phyloP scores from a whole-genome alignment of 345 rosid genomes.

The Eucalyptus shirleyi region DNA sequence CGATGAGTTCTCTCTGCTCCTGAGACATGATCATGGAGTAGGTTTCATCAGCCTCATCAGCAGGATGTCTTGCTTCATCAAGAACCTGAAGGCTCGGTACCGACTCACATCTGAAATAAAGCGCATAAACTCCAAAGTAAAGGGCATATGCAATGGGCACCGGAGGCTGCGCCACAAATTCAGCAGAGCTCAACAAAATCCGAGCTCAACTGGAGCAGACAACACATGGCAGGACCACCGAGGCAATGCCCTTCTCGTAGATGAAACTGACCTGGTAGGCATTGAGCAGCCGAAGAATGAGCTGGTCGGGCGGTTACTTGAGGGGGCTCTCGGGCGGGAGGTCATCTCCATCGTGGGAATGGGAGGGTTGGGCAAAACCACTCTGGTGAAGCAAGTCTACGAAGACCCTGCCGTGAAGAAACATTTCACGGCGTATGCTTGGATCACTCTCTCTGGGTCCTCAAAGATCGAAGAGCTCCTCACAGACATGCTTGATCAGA shows the following conservation, averaged over 20 bases:
- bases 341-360: no score
- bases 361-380: no score
- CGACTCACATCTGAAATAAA: neutral
- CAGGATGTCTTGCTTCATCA: slow-evolving; percentile 2
- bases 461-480: no score
- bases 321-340: no score
- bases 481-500: no score
- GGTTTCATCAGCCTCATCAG: neutral
- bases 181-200: neutral
- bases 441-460: no score
- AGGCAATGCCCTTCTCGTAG: neutral
- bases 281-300: no score
- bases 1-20: slow-evolving; percentile 9
- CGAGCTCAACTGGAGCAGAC: neutral
- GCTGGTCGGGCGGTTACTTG: no score
- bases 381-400: no score
- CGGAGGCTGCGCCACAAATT: neutral
- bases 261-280: neutral
- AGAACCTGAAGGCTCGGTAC: slow-evolving; percentile 10
- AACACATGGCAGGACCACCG: neutral
- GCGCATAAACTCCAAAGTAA: neutral
- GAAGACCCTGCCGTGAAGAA: no score
- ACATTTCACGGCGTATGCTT: no score
- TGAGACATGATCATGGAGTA: neutral
- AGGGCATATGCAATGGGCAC: slow-evolving; percentile 1